A percentile compares a stretch with the other conserved stretches of the same genome.
These are phyloP conservation scores for Salix purpurea DNA, from an alignment of 345 rosid species.

Conservation along the genomic window DNA sequence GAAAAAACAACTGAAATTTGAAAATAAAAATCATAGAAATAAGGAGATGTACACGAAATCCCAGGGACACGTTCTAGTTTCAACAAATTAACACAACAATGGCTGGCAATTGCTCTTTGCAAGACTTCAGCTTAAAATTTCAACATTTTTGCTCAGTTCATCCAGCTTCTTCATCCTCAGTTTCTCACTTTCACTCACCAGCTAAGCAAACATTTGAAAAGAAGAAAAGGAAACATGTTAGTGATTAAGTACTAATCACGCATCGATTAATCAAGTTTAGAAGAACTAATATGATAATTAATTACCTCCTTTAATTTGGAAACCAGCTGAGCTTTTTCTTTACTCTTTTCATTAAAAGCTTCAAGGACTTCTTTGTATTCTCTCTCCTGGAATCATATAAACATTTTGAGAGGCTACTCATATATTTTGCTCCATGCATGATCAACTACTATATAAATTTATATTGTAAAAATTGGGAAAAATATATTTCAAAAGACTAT, in stretches of 20 bases:
- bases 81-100: neutral
- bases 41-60: neutral
- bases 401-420: neutral
- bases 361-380: constrained; percentile 88
- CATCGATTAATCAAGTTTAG: neutral
- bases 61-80: constrained; percentile 1
- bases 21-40: neutral
- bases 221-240: neutral
- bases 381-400: constrained; percentile 53
- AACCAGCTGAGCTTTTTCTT: constrained; percentile 70
- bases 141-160: constrained; percentile 70
- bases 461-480: too few relatives aligned
- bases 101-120: neutral
- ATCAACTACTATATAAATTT: neutral
- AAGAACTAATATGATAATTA: neutral
- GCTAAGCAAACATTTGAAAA: constrained; percentile 26
- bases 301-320: constrained; percentile 79
- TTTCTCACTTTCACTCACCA: constrained; percentile 79
- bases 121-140: constrained; percentile 23
- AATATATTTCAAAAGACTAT: too few relatives aligned
- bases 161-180: constrained; percentile 82
- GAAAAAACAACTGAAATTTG: neutral
- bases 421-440: neutral
- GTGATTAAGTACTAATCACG: neutral
- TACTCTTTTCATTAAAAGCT: constrained; percentile 80